These are phyloP conservation scores for Borovskyia barvae DNA, from an alignment of 208 protist genomes.

Conservation along the genomic window DNA sequence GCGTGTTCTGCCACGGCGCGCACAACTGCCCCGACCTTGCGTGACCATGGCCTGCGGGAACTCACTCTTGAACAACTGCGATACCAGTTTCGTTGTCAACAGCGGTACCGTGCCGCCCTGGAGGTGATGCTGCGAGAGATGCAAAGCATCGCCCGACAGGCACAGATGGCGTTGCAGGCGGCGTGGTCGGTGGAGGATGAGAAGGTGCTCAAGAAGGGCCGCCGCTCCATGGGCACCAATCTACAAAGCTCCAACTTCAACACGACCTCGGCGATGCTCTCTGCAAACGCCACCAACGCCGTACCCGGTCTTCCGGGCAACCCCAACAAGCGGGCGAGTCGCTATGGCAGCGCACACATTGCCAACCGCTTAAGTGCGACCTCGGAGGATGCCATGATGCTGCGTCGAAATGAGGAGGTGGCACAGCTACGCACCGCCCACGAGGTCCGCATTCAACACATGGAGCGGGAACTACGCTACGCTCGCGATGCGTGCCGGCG, in stretches of 20 bases:
- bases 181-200: slow-evolving; percentile 59
- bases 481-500: slow-evolving; percentile 49
- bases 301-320: neutral
- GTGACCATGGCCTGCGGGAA: slow-evolving; percentile 23
- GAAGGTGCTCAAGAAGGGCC: slow-evolving; percentile 18
- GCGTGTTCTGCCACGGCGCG: too few relatives aligned
- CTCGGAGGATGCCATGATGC: slow-evolving; percentile 3
- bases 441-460: slow-evolving; percentile 9
- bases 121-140: slow-evolving; percentile 35
- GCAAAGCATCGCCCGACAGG: slow-evolving; percentile 31
- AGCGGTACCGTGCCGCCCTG: slow-evolving; percentile 51
- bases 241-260: neutral
- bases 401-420: slow-evolving; percentile 17
- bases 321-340: slow-evolving; percentile 10
- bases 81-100: slow-evolving; percentile 60
- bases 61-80: slow-evolving; percentile 68
- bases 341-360: neutral
- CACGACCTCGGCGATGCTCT: neutral
- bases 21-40: neutral
- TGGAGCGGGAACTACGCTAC: slow-evolving; percentile 28
- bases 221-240: slow-evolving; percentile 1
- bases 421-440: slow-evolving; percentile 10
- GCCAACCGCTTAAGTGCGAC: neutral
- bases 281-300: neutral
- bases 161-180: slow-evolving; percentile 37